phyloP scores from a whole-genome alignment of 2,329 filamentous ascomycete species.

The Trichoderma polysporum region DNA sequence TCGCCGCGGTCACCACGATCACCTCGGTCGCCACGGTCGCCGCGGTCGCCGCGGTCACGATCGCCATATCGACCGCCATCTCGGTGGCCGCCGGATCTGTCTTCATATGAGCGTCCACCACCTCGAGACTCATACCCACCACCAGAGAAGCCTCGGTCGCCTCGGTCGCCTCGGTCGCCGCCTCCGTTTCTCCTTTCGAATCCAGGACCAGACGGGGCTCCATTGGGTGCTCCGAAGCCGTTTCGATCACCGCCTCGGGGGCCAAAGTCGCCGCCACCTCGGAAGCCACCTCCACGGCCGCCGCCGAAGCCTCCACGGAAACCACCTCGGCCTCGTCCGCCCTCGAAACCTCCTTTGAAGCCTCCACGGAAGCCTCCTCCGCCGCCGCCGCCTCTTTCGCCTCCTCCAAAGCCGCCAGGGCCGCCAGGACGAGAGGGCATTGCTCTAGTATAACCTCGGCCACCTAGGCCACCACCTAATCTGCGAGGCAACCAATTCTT shows the following conservation, averaged over 20 bases:
- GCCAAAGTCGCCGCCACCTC: conserved; percentile 43
- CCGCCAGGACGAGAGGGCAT: conserved; percentile 68
- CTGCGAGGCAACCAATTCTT: conserved; percentile 90
- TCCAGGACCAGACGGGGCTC: conserved; percentile 62
- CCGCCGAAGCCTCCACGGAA: conserved; percentile 46
- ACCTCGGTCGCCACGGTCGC: conserved; percentile 33
- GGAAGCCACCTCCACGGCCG: conserved; percentile 29
- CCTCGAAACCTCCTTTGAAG: conserved; percentile 45
- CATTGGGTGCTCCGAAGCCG: conserved; percentile 53
- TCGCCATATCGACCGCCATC: conserved; percentile 47
- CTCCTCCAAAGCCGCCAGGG: conserved; percentile 58
- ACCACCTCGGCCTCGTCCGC: conserved; percentile 54
- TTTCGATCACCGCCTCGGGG: conserved; percentile 41
- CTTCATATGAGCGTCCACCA: conserved; percentile 60
- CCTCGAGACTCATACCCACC: conserved; percentile 58
- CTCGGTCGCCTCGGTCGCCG: conserved; percentile 46
- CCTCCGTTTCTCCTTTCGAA: conserved; percentile 47
- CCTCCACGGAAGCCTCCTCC: conserved; percentile 47
- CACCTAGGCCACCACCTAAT: conserved; percentile 87
- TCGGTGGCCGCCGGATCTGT: conserved; percentile 55
- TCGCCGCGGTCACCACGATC: conserved; percentile 35
- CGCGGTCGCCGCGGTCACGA: conserved; percentile 38
- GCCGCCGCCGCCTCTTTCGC: conserved; percentile 41
- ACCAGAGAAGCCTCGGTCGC: conserved; percentile 42
- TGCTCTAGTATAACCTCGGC: conserved; percentile 87